Evolutionary conservation across 805 yeast species (phyloP), one percentile per base, ranked within the genome.

Genomic region (Candida gorgasii): DNA sequence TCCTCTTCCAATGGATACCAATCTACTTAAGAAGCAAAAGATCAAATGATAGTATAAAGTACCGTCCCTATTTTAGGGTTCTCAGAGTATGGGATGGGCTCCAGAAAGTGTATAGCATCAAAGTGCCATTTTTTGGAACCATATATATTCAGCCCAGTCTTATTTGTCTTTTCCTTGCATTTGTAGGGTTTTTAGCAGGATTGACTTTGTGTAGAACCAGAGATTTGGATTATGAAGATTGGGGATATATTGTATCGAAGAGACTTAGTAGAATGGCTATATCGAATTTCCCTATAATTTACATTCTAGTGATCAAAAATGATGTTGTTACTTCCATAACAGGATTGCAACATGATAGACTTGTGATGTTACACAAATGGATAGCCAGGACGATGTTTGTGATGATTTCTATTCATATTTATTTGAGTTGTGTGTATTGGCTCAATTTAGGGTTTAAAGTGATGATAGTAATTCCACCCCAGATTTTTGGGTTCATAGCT

Each of bases 401-500:
- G 6, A 50, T 66, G 57, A 54, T 65, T 9, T 57, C 63, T 2
- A 46, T 63, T 5, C 80, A 75, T 50, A 46, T 67, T 38, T 50
- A 49, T n/a, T 40, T 70, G 15, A 46, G 64, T 2, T 46, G 58
- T 13, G 44, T 51, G 13, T 73, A 74, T 50, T 75, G 79, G 79
- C 45, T 71, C n/a, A 54, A 50, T 5, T 35, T 72, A 39, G 59
- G 63, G 20, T 66, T 70, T 42, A 42, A 53, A 6, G 51, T 69
- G 8, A 70, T 72, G 77, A 42, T 74, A 8, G 33, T 51, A 16
- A 73, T 73, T 32, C 79, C 80, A 4, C 78, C 79, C 1, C 75
- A 69, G 44, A 68, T 69, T n/a, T 74, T 74, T 54, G 80, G 79
- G 7, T 62, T 68, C 54, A 73, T 75, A 34, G 69, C 78, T 2